These are phyloP conservation scores for Plenodomus tracheiphilus DNA, from an alignment of 2,329 filamentous ascomycete species.

Conservation along the genomic window DNA sequence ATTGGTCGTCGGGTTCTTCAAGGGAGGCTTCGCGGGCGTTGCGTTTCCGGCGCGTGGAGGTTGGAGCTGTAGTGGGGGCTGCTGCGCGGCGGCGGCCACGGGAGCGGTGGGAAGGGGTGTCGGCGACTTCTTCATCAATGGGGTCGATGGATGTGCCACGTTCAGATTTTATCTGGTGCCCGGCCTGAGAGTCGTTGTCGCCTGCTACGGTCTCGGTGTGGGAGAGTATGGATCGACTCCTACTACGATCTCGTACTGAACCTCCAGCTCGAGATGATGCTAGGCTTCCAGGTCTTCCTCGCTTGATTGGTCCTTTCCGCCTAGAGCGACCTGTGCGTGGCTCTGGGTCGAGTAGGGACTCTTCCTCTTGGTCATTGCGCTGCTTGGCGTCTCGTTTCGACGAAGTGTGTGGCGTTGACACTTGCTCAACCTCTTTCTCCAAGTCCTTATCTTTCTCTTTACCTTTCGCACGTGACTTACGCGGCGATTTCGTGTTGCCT, in stretches of 20 bases:
- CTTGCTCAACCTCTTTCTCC: constrained; percentile 16
- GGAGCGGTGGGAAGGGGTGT: constrained; percentile 35
- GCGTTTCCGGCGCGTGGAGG: constrained; percentile 49
- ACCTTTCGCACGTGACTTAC: constrained; percentile 28
- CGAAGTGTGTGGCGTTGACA: constrained; percentile 16
- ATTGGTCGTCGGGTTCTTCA: constrained; percentile 36
- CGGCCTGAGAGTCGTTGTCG: constrained; percentile 46
- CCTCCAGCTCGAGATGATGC: constrained; percentile 53
- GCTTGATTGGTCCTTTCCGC: constrained; percentile 33
- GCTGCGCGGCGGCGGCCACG: constrained; percentile 35
- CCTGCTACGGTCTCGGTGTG: constrained; percentile 47
- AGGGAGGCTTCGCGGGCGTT: constrained; percentile 38
- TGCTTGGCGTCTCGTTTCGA: constrained; percentile 11
- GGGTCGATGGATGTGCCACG: constrained; percentile 50
- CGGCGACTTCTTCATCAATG: constrained; percentile 41
- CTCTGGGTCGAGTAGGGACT: constrained; percentile 26
- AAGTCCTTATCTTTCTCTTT: constrained; percentile 31
- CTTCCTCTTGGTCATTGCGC: constrained; percentile 26
- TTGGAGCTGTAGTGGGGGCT: constrained; percentile 21
- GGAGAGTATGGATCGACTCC: constrained; percentile 54
- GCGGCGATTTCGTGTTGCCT: constrained; percentile 26
- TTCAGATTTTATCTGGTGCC: constrained; percentile 52
- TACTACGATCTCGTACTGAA: constrained; percentile 49
- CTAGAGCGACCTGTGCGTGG: constrained; percentile 36
- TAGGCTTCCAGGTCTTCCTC: constrained; percentile 46